Percentiles rank a stretch among this genome's conserved stretches.
Conservation (phyloP, 2,329 filamentous ascomycete species). For the Colletotrichum sidae region DNA sequence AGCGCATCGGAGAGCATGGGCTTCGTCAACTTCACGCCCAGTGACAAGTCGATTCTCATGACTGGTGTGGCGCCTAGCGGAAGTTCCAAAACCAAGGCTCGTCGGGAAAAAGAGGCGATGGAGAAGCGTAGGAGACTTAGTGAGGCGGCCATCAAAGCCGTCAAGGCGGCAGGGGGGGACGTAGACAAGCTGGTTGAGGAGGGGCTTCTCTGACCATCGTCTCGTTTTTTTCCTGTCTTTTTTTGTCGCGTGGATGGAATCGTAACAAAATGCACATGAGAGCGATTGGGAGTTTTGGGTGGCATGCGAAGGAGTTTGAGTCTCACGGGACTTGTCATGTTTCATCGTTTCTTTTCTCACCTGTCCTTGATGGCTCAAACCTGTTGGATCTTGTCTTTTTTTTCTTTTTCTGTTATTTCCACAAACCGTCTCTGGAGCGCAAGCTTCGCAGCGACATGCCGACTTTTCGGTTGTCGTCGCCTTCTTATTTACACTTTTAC, state of each 20-base stretch:
- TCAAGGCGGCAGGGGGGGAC: slow-evolving; percentile 78
- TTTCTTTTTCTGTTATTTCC: not conserved
- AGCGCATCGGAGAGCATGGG: slow-evolving; percentile 54
- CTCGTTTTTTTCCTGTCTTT: slow-evolving; percentile 44
- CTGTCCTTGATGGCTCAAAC: not conserved
- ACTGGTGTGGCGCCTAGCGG: slow-evolving; percentile 92
- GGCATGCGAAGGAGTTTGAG: not conserved
- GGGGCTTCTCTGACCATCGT: slow-evolving; percentile 49
- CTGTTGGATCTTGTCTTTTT: not conserved
- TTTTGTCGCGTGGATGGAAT: not conserved
- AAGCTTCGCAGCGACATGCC: slow-evolving; percentile 11
- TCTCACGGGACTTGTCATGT: no score
- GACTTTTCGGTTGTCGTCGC: not conserved
- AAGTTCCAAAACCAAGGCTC: slow-evolving; percentile 92
- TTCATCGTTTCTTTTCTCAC: not conserved
- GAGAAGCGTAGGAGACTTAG: slow-evolving; percentile 79
- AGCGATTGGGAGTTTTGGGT: slow-evolving; percentile 24
- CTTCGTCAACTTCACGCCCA: slow-evolving; percentile 92
- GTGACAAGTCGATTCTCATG: slow-evolving; percentile 82
- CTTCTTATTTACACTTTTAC: slow-evolving; percentile 4
- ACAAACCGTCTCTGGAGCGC: slow-evolving; percentile 21
- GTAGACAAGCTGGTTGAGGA: slow-evolving; percentile 64
- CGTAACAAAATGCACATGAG: slow-evolving; percentile 14
- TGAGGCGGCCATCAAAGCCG: slow-evolving; percentile 75
- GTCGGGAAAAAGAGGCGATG: slow-evolving; percentile 86